Evolutionary conservation across 768 basidiomycete species (phyloP).

Genomic region (Mycena crocata): DNA sequence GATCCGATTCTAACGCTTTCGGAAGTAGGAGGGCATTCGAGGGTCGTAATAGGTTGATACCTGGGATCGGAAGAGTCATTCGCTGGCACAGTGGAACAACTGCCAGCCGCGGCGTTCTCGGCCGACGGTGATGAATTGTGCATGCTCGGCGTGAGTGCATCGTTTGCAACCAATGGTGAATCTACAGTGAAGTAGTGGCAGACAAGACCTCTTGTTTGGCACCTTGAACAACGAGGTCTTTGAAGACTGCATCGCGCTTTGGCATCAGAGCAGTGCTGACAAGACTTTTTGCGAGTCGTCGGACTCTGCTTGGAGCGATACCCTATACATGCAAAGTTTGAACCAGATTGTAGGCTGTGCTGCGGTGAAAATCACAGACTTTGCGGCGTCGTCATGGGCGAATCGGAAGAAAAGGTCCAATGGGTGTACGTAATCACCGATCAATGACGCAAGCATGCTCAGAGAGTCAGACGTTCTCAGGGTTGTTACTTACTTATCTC

Average conservation of each 20-base stretch:
- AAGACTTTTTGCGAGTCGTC: slow-evolving; percentile 25
- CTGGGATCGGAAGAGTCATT: too few relatives aligned
- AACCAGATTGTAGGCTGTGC: neutral
- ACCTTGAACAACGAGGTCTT: slow-evolving; percentile 22
- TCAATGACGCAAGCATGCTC: neutral
- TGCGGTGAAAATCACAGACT: slow-evolving; percentile 1
- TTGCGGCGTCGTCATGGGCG: neutral
- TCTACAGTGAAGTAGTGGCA: slow-evolving; percentile 1
- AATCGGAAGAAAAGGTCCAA: neutral
- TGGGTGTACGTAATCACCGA: neutral
- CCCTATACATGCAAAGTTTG: neutral
- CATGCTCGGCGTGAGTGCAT: neutral
- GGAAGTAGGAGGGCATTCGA: neutral
- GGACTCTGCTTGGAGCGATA: neutral
- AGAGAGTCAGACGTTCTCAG: too few relatives aligned
- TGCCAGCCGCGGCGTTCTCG: too few relatives aligned
- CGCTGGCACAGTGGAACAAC: too few relatives aligned
- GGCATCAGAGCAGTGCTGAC: slow-evolving; percentile 23
- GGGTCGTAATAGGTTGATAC: neutral
- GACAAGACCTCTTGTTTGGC: slow-evolving; percentile 1
- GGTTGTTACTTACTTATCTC: too few relatives aligned
- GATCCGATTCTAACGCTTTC: slow-evolving; percentile 23
- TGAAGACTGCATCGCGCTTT: slow-evolving; percentile 28
- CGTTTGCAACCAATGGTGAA: neutral
- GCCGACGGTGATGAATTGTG: neutral